Base-by-base conservation (phyloP, 1,284 basidiomycete species). In the Ustilago shanxiensis region DNA sequence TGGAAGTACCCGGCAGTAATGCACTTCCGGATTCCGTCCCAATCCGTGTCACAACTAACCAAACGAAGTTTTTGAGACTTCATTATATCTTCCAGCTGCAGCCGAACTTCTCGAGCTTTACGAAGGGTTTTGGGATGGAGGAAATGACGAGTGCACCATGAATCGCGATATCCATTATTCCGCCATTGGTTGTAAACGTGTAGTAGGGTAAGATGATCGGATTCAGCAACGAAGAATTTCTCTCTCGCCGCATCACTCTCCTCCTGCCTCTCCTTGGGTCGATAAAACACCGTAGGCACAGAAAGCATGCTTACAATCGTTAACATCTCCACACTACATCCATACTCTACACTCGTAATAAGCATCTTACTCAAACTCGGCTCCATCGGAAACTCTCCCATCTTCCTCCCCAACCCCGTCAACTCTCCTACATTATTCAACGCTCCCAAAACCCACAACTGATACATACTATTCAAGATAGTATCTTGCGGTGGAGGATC, bases 101-200 rank as follows among this genome's bases (percentile, higher is more conserved):
- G 90, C 35, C 97, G 91, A n/a, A 99, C 97, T 87, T 99, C 97
- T 28, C 95, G 90, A 1, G 94, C 94, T 87, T 99, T 99, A 58
- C 95, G 89, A 28, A 99, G 89, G 41, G 98, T 89, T 87, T 99
- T 99, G 0, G 95, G 94, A 85, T 99, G 97, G 61, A 99, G 86
- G 88, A 99, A 99, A 87, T 99, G 97, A 37, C 92, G 90, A 87
- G 94, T 91, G 20, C 91, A 92, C 97, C 97, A 99, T 49, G 94
- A 92, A 82, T 99, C 97, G 28, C 93, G 92, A 87, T 78, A 85
- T 91, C 92, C 92, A 86, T 98, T 96, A 78, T 90, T 91, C 88
- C 96, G 95, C 97, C 97, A 99, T 86, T 98, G 95, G 62, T 93
- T 93, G 88, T 96, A 99, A 9, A 98, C 95, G 85, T 99, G 97